Percentiles rank a stretch among this genome's conserved stretches.
Conservation (phyloP, 1,284 basidiomycete species). For the Laetiporus sulphureus region DNA sequence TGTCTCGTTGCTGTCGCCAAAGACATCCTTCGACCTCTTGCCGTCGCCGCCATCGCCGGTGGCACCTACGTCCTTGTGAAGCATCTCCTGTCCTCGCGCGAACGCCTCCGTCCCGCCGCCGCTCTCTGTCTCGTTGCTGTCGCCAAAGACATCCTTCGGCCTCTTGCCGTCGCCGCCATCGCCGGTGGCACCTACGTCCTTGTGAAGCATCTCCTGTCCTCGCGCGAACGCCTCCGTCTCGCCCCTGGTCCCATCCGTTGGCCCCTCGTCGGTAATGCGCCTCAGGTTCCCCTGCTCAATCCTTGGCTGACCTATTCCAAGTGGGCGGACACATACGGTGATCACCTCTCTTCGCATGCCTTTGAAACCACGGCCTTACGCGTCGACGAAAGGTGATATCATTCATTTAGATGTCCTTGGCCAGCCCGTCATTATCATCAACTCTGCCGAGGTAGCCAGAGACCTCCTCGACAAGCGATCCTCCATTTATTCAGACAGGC, state of each 20-base stretch:
- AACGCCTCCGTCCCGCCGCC: conserved; percentile 15
- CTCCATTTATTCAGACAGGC: not conserved
- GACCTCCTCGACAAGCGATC: not conserved
- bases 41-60: too few species aligned
- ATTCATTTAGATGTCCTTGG: not conserved
- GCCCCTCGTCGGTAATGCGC: conserved; percentile 54
- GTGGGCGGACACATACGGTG: conserved; percentile 22
- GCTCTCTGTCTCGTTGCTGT: too few species aligned
- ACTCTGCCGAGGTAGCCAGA: not conserved
- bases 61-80: too few species aligned
- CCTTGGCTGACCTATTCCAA: conserved; percentile 25
- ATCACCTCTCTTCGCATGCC: conserved; percentile 1
- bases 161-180: too few species aligned
- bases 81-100: not conserved
- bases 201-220: too few species aligned
- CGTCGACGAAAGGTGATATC: not conserved
- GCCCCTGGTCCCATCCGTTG: conserved; percentile 56
- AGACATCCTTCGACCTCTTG: too few species aligned
- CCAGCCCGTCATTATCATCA: not conserved
- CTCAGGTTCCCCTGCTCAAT: conserved; percentile 47
- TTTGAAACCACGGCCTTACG: not conserved
- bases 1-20: too few species aligned
- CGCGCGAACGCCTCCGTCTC: not conserved
- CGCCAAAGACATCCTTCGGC: too few species aligned
- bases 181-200: too few species aligned